Evolutionary conservation across 1,139 yeast species (phyloP).

Genomic region (Blastobotrys proliferans): DNA sequence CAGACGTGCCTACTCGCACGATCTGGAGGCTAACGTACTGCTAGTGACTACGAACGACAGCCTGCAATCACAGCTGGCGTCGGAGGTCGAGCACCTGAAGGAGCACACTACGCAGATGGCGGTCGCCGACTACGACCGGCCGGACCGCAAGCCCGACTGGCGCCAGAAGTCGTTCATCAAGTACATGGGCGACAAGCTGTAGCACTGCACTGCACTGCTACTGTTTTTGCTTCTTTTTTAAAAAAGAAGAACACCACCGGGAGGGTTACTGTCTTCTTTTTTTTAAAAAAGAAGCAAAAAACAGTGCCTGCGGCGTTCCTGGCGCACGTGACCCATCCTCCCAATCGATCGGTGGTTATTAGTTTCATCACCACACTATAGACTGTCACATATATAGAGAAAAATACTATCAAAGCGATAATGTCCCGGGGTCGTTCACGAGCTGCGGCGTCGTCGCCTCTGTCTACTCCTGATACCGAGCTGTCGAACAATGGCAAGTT

Average conservation of each 20-base stretch:
- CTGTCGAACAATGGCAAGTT: slow-evolving; percentile 7
- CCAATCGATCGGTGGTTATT: no score
- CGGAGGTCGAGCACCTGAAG: slow-evolving; percentile 62
- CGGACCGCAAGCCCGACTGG: slow-evolving; percentile 60
- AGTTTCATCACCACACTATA: no score
- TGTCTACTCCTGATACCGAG: slow-evolving; percentile 4
- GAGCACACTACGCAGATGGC: slow-evolving; percentile 48
- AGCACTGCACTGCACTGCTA: slow-evolving; percentile 17
- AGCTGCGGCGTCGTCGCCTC: slow-evolving; percentile 6
- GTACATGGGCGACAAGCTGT: slow-evolving; percentile 55
- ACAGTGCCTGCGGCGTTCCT: no score
- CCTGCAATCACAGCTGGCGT: slow-evolving; percentile 53
- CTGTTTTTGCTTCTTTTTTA: no score
- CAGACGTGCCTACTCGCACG: slow-evolving; percentile 79
- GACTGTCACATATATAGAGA: no score
- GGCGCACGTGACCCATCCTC: no score
- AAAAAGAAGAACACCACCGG: no score
- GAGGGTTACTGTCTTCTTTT: no score
- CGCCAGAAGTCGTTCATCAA: slow-evolving; percentile 49
- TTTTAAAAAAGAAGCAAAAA: no score
- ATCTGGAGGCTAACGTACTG: slow-evolving; percentile 82
- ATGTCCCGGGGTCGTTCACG: slow-evolving; percentile 8
- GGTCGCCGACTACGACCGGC: slow-evolving; percentile 55
- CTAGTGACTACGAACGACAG: slow-evolving; percentile 64
- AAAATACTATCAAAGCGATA: neutral